A percentile compares a stretch with the other conserved stretches of the same genome.
These are phyloP conservation scores for Kodamaea arcana DNA, from an alignment of 1,139 yeast genomes.

Conservation along the genomic window DNA sequence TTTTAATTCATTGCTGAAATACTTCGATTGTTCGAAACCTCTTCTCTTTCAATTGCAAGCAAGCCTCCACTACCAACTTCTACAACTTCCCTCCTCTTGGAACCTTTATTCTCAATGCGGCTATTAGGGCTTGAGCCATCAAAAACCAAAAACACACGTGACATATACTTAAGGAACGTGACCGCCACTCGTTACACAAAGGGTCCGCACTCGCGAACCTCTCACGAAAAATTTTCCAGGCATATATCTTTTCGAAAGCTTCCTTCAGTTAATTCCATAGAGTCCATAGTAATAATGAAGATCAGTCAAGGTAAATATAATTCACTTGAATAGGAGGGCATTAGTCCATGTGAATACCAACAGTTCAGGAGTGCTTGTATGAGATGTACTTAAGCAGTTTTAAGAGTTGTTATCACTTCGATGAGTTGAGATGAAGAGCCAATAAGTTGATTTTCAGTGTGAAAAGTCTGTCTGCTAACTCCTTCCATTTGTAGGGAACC, in stretches of 20 bases:
- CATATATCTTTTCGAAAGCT: slow-evolving; percentile 7
- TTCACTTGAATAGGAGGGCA: slow-evolving; percentile 1
- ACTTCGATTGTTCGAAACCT: too few relatives aligned
- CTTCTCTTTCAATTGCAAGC: too few relatives aligned
- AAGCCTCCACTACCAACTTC: too few relatives aligned
- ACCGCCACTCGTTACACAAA: slow-evolving; percentile 5
- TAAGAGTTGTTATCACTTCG: too few relatives aligned
- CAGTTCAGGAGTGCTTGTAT: not conserved
- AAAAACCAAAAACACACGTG: not conserved
- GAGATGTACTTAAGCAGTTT: too few relatives aligned
- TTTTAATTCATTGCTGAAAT: too few relatives aligned
- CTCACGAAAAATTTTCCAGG: slow-evolving; percentile 6
- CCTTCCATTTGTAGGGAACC: too few relatives aligned
- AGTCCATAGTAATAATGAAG: slow-evolving; percentile 43
- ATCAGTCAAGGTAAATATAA: slow-evolving; percentile 54
- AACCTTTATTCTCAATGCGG: not conserved
- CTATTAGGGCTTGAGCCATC: not conserved
- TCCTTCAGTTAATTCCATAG: slow-evolving; percentile 9
- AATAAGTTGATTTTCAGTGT: too few relatives aligned
- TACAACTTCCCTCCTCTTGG: slow-evolving; percentile 2
- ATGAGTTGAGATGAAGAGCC: too few relatives aligned
- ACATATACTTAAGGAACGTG: slow-evolving; percentile 8
- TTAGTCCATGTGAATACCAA: not conserved
- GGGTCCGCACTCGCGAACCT: not conserved
- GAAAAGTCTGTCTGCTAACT: too few relatives aligned